Conservation (phyloP, 805 yeast species). For the Candida vaughaniae region DNA sequence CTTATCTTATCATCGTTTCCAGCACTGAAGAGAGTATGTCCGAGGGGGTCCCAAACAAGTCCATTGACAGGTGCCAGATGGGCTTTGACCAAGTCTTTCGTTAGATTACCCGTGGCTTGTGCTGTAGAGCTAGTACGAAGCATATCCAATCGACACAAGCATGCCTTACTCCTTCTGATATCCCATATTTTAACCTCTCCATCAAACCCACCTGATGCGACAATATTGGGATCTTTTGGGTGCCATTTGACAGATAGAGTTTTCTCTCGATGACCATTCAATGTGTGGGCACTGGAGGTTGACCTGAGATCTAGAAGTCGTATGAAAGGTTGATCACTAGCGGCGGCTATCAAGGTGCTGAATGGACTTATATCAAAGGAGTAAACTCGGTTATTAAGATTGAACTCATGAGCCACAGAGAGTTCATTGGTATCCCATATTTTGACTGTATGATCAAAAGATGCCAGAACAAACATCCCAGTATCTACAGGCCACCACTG, state of each 20-base stretch:
- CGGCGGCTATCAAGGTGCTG: slow-evolving; percentile 67
- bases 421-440: slow-evolving; percentile 78
- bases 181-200: slow-evolving; percentile 89
- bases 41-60: slow-evolving; percentile 67
- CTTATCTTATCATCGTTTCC: slow-evolving; percentile 82
- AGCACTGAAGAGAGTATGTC: slow-evolving; percentile 59
- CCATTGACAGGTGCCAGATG: slow-evolving; percentile 83
- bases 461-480: slow-evolving; percentile 80
- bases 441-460: slow-evolving; percentile 74
- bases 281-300: slow-evolving; percentile 69
- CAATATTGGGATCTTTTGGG: slow-evolving; percentile 56
- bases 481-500: slow-evolving; percentile 90
- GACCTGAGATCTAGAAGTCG: slow-evolving; percentile 73
- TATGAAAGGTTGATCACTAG: slow-evolving; percentile 66
- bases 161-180: slow-evolving; percentile 63
- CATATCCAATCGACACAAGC: slow-evolving; percentile 64
- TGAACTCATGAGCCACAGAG: slow-evolving; percentile 65
- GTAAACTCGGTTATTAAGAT: slow-evolving; percentile 60
- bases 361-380: slow-evolving; percentile 53
- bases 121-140: slow-evolving; percentile 34
- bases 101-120: slow-evolving; percentile 22
- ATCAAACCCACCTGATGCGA: slow-evolving; percentile 79
- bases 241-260: slow-evolving; percentile 71
- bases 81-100: slow-evolving; percentile 49
- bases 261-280: slow-evolving; percentile 59